Evolutionary conservation across 139 green algal genomes (phyloP).

Genomic region (Marvania coccoides): DNA sequence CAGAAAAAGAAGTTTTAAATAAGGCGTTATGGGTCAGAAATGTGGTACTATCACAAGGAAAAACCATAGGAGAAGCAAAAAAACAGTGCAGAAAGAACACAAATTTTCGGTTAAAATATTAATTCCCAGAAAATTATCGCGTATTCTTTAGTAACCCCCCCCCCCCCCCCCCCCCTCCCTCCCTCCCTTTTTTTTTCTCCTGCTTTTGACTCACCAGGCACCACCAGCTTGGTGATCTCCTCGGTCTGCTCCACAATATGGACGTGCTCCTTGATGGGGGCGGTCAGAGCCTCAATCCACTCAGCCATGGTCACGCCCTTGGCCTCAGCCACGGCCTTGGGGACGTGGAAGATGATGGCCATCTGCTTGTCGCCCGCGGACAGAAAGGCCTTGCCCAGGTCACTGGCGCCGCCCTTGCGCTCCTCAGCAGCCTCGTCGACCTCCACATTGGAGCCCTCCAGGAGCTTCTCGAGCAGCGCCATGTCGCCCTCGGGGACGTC

Average conservation of each 20-base stretch:
- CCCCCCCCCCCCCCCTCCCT: too few species aligned
- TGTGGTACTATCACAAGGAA: too few species aligned
- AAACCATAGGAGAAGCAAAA: too few species aligned
- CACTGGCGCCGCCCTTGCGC: conserved; percentile 64
- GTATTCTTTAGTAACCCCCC: too few species aligned
- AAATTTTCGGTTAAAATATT: too few species aligned
- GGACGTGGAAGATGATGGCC: conserved; percentile 57
- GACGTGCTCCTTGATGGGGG: conserved; percentile 21
- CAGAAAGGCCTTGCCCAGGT: conserved; percentile 58
- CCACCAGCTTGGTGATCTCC: conserved; percentile 42
- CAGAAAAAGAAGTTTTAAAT: too few species aligned
- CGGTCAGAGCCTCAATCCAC: conserved; percentile 30
- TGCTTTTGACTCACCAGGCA: too few species aligned
- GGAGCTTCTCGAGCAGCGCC: conserved; percentile 46
- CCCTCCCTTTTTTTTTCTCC: too few species aligned
- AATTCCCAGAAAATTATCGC: too few species aligned
- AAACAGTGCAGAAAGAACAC: too few species aligned
- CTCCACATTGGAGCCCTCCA: conserved; percentile 55
- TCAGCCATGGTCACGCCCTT: conserved; percentile 28
- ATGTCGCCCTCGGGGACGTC: conserved; percentile 56
- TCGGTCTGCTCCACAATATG: conserved; percentile 38
- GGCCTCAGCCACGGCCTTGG: conserved; percentile 45
- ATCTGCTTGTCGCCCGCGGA: conserved; percentile 62
- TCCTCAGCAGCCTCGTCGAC: conserved; percentile 75
- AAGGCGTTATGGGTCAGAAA: too few species aligned